Conservation (phyloP, 2,329 filamentous ascomycete genomes). For the Fusarium scirpi region DNA sequence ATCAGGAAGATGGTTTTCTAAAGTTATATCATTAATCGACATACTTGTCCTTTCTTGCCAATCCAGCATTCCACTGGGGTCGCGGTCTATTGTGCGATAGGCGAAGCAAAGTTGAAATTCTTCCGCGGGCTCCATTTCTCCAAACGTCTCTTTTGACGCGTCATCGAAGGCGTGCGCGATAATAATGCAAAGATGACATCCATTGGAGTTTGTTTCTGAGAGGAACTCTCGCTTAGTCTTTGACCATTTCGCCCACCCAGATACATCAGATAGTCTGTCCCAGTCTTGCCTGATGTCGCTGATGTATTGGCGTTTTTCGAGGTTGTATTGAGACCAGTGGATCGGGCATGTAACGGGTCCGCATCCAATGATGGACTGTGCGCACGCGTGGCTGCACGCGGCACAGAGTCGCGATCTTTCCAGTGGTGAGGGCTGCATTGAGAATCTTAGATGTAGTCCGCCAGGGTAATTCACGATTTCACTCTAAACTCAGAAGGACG, state of each 20-base stretch:
- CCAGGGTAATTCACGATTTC: too few species aligned
- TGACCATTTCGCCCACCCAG: slow-evolving; percentile 3
- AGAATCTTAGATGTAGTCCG: background rate
- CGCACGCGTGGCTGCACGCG: slow-evolving; percentile 2
- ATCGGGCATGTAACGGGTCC: background rate
- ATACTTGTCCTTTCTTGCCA: slow-evolving; percentile 5
- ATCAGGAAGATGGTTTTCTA: background rate
- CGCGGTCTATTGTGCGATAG: slow-evolving; percentile 4
- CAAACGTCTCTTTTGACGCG: background rate
- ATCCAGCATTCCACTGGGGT: background rate
- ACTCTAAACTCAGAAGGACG: too few species aligned
- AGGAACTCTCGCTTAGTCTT: background rate
- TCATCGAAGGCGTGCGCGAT: background rate
- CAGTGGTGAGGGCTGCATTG: background rate
- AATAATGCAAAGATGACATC: slow-evolving; percentile 10
- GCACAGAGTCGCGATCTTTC: background rate
- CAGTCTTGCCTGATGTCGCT: rapidly evolving
- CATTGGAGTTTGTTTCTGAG: background rate
- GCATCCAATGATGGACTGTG: background rate
- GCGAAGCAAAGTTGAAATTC: background rate
- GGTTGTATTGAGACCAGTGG: background rate
- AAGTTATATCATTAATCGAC: background rate
- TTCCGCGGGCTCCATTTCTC: rapidly evolving
- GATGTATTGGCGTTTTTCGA: background rate
- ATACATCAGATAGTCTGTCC: background rate